Percentiles rank a stretch among this genome's conserved stretches.
Evolutionary conservation across 805 yeast genomes (phyloP).

Genomic region (Lachancea nothofagi): DNA sequence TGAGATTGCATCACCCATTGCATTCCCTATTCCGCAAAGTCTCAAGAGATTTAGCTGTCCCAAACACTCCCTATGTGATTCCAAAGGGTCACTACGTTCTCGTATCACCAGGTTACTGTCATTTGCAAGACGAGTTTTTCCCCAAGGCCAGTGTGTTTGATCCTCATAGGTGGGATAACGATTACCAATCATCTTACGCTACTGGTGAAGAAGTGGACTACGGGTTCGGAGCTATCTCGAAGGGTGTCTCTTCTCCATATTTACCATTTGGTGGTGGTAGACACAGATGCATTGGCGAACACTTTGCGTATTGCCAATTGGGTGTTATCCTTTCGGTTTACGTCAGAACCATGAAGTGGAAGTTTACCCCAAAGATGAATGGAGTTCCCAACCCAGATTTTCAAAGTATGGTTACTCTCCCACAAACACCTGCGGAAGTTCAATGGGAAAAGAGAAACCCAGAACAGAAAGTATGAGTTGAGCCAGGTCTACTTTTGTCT

Average conservation of each 20-base stretch:
- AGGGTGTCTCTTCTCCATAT: conserved; percentile 94
- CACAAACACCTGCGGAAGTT: conserved; percentile 68
- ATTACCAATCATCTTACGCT: conserved; percentile 33
- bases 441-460: conserved; percentile 61
- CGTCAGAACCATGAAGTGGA: conserved; percentile 75
- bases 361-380: conserved; percentile 47
- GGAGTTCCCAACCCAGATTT: conserved; percentile 66
- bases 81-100: conserved; percentile 87
- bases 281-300: conserved; percentile 99
- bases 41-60: conserved; percentile 67
- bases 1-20: conserved; percentile 93
- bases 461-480: conserved; percentile 16
- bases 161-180: conserved; percentile 81
- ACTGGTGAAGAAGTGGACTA: conserved; percentile 58
- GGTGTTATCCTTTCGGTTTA: conserved; percentile 76
- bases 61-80: conserved; percentile 71
- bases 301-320: conserved; percentile 90
- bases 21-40: conserved; percentile 96
- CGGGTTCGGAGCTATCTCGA: conserved; percentile 94
- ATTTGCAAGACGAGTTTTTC: conserved; percentile 70
- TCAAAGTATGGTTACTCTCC: conserved; percentile 90
- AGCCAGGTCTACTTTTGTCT: not conserved
- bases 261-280: conserved; percentile 99
- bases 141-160: conserved; percentile 66
- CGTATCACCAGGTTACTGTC: conserved; percentile 91